Conservation (phyloP, 2,329 filamentous ascomycete genomes). For the Aureobasidium sp. region DNA sequence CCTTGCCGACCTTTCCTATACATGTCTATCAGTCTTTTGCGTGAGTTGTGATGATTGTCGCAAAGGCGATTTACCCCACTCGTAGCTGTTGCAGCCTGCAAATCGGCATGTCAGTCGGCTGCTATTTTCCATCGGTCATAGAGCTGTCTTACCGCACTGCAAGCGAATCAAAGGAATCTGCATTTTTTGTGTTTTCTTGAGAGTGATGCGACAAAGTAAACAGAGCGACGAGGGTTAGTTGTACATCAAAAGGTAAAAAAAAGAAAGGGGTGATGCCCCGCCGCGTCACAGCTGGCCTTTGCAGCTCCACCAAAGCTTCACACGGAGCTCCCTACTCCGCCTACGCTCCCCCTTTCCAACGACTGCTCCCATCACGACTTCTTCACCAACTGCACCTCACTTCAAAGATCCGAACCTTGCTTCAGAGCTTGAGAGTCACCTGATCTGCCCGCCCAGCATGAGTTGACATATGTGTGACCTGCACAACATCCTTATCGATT, state of each 20-base stretch:
- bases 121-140: background rate
- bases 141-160: slow-evolving; percentile 57
- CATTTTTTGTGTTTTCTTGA: slow-evolving; percentile 37
- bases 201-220: background rate
- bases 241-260: background rate
- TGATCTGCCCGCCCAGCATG: background rate
- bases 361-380: background rate
- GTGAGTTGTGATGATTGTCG: background rate
- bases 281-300: slow-evolving; percentile 3
- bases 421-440: background rate
- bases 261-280: background rate
- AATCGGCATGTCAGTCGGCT: slow-evolving; percentile 18
- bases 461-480: too few species aligned
- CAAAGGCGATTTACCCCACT: slow-evolving; percentile 62
- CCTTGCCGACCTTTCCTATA: slow-evolving; percentile 72
- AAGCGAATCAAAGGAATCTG: slow-evolving; percentile 79
- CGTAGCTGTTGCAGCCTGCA: slow-evolving; percentile 93
- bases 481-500: background rate
- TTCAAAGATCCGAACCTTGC: background rate
- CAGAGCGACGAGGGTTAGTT: background rate
- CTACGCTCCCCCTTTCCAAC: background rate
- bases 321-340: background rate
- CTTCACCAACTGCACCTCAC: too few species aligned
- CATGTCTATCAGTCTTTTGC: slow-evolving; percentile 24
- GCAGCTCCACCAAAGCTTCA: background rate